Evolutionary conservation across 2,329 filamentous ascomycete species (phyloP).

Genomic region (Dactylellina sp.): DNA sequence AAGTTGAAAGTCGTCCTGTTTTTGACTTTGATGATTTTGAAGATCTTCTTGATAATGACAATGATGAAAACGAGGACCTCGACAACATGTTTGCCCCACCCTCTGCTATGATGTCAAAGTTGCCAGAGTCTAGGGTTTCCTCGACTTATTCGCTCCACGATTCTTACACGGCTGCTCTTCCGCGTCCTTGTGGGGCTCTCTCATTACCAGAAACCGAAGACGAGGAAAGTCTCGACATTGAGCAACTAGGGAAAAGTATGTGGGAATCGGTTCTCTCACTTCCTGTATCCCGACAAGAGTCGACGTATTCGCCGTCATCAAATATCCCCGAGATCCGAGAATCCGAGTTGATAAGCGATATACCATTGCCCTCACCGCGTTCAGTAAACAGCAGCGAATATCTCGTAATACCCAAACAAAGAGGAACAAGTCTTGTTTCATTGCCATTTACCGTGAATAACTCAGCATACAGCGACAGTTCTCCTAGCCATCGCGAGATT

Average conservation of each 20-base stretch:
- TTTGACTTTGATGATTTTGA: conserved; percentile 55
- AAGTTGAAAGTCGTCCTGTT: conserved; percentile 38
- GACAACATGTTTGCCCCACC: conserved; percentile 52
- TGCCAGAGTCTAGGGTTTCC: conserved; percentile 45
- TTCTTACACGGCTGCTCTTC: background rate
- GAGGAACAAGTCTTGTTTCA: conserved; percentile 17
- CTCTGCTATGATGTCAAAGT: background rate
- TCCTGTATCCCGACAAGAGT: conserved; percentile 22
- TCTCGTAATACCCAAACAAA: conserved; percentile 1
- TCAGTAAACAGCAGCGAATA: conserved; percentile 20
- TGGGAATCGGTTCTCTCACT: conserved; percentile 43
- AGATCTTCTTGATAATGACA: conserved; percentile 38
- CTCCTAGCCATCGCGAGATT: background rate
- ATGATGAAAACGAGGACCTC: conserved; percentile 31
- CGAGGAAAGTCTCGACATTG: conserved; percentile 30
- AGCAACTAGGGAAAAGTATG: conserved; percentile 25
- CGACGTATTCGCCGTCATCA: conserved; percentile 2
- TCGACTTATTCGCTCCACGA: conserved; percentile 46
- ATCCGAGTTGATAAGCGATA: conserved; percentile 11
- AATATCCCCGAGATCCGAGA: too few species aligned
- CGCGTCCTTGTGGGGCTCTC: background rate
- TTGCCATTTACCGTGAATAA: conserved; percentile 21
- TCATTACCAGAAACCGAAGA: conserved; percentile 13
- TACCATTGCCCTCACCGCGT: conserved; percentile 34
- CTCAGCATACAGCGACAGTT: conserved; percentile 5